Conservation (phyloP, 2,329 filamentous ascomycete genomes). For the Pseudocercospora fuligena region DNA sequence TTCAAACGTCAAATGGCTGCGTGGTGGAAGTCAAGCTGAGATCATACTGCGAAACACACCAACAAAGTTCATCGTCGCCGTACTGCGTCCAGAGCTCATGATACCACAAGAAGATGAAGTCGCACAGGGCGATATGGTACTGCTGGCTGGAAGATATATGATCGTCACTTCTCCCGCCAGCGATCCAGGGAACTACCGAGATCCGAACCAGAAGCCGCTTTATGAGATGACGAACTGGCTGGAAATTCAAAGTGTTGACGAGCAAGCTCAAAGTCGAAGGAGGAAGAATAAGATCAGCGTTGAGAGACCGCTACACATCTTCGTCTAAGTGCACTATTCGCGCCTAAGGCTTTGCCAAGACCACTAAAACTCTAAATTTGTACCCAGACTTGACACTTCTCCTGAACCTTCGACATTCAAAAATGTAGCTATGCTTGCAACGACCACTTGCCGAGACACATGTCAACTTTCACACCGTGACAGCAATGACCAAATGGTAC, state of each 20-base stretch:
- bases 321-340: not conserved
- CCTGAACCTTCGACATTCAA: too few species aligned
- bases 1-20: slow-evolving; percentile 1
- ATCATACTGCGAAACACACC: slow-evolving; percentile 2
- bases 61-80: slow-evolving; percentile 13
- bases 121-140: slow-evolving; percentile 3
- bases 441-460: too few species aligned
- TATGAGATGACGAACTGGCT: slow-evolving; percentile 16
- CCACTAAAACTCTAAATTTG: too few species aligned
- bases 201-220: not conserved
- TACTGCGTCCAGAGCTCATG: not conserved
- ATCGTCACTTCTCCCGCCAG: not conserved
- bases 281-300: not conserved
- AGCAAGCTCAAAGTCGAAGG: not conserved
- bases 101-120: slow-evolving; percentile 10
- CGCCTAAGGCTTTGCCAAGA: too few species aligned
- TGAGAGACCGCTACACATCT: slow-evolving; percentile 2
- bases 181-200: not conserved
- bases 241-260: slow-evolving; percentile 15
- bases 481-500: too few species aligned
- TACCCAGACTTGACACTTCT: too few species aligned
- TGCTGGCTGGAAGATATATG: slow-evolving; percentile 14
- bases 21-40: slow-evolving; percentile 5
- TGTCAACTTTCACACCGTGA: too few species aligned
- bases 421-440: too few species aligned